Evolutionary conservation across 2,329 filamentous ascomycete genomes (phyloP).

Genomic region (Purpureocillium lavendulum): DNA sequence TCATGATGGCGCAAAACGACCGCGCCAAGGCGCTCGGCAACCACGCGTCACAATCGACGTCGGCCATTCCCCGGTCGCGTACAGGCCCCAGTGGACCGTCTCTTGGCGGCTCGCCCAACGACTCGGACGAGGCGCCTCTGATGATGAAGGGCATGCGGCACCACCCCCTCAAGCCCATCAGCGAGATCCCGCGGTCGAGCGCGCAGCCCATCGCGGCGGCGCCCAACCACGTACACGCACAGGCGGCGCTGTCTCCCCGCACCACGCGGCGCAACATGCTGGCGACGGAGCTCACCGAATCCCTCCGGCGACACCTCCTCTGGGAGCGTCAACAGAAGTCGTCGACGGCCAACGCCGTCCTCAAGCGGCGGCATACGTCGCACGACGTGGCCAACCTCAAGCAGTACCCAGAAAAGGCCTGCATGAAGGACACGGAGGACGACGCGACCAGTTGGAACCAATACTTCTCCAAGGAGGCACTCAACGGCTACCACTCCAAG

Average conservation of each 20-base stretch:
- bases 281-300: constrained; percentile 87
- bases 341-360: constrained; percentile 75
- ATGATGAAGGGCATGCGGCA: constrained; percentile 54
- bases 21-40: constrained; percentile 62
- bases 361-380: constrained; percentile 85
- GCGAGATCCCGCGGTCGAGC: constrained; percentile 55
- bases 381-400: constrained; percentile 85
- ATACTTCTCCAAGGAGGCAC: constrained; percentile 74
- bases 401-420: constrained; percentile 63
- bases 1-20: constrained; percentile 74
- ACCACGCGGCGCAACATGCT: constrained; percentile 95
- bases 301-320: constrained; percentile 80
- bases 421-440: constrained; percentile 50
- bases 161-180: constrained; percentile 43
- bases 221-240: constrained; percentile 54
- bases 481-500: constrained; percentile 36
- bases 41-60: constrained; percentile 56
- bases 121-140: constrained; percentile 53
- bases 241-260: constrained; percentile 76
- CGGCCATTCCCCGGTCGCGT: constrained; percentile 60
- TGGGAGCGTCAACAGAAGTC: constrained; percentile 96
- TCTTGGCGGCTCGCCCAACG: constrained; percentile 43
- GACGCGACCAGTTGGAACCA: constrained; percentile 75
- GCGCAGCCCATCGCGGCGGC: constrained; percentile 74
- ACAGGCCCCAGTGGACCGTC: constrained; percentile 34